These are phyloP conservation scores for Cercospora zeina DNA, from an alignment of 2,329 filamentous ascomycete genomes.

Conservation along the genomic window DNA sequence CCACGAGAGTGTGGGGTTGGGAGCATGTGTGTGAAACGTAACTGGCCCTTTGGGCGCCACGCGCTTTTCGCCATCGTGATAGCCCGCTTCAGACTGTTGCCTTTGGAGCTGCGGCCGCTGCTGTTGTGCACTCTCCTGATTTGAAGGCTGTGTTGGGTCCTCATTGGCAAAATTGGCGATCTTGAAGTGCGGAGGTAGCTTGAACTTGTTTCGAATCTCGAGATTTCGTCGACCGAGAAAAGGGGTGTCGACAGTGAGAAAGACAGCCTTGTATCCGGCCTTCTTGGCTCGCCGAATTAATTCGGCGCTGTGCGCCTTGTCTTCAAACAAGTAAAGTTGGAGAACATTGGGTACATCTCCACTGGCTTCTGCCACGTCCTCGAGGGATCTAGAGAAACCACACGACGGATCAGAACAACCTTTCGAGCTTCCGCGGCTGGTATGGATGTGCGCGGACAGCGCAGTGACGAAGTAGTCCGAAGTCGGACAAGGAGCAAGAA, in stretches of 20 bases:
- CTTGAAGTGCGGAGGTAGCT: conserved; percentile 40
- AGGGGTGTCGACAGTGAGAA: conserved; percentile 59
- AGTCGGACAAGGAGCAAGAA: not conserved
- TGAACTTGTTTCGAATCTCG: conserved; percentile 58
- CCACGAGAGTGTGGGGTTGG: conserved; percentile 50
- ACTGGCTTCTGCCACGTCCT: conserved; percentile 52
- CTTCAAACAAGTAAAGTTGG: conserved; percentile 58
- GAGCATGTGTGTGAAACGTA: conserved; percentile 45
- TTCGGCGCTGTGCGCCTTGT: conserved; percentile 53
- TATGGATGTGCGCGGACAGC: not conserved
- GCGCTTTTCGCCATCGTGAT: conserved; percentile 34
- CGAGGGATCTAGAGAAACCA: conserved; percentile 40
- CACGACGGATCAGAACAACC: not conserved
- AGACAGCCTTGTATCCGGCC: conserved; percentile 56
- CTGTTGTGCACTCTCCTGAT: conserved; percentile 22
- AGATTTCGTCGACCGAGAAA: conserved; percentile 56
- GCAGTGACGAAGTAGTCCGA: not conserved
- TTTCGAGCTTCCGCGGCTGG: not conserved
- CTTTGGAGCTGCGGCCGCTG: conserved; percentile 16
- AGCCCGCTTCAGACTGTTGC: conserved; percentile 14
- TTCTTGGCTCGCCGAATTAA: conserved; percentile 40
- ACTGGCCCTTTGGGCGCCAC: conserved; percentile 41
- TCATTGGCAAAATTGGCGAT: conserved; percentile 41
- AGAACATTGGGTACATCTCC: conserved; percentile 52
- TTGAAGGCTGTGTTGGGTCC: conserved; percentile 19